These are phyloP conservation scores for Trichosporon sp. DNA, from an alignment of 1,284 basidiomycete genomes.

Conservation along the genomic window DNA sequence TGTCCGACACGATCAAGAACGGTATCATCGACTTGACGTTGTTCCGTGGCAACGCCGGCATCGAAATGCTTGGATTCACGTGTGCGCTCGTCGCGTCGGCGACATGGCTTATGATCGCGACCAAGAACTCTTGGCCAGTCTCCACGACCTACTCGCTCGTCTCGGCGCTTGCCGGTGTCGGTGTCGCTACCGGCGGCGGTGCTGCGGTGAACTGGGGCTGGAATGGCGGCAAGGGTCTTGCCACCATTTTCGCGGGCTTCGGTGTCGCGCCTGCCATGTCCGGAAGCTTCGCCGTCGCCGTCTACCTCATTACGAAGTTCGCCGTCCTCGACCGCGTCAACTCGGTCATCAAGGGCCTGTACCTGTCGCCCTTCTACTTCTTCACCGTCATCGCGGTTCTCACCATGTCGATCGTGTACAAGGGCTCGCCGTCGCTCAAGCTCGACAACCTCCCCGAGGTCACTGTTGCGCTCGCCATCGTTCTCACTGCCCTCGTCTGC, in stretches of 20 bases:
- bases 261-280: conserved; percentile 45
- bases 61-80: conserved; percentile 51
- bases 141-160: conserved; percentile 51
- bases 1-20: conserved; percentile 51
- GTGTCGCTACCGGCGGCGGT: conserved; percentile 49
- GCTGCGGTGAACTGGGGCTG: conserved; percentile 51
- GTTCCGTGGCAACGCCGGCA: conserved; percentile 49
- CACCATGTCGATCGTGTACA: conserved; percentile 45
- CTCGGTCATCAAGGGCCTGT: conserved; percentile 40
- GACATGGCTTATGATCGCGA: conserved; percentile 49
- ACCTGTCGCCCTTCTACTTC: conserved; percentile 48
- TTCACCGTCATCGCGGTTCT: conserved; percentile 40
- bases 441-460: conserved; percentile 37
- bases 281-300: conserved; percentile 47
- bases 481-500: conserved; percentile 48
- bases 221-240: conserved; percentile 50
- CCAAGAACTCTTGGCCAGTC: conserved; percentile 47
- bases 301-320: conserved; percentile 49
- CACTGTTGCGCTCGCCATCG: conserved; percentile 46
- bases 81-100: conserved; percentile 46
- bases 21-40: conserved; percentile 43
- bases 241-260: conserved; percentile 48
- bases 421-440: conserved; percentile 44
- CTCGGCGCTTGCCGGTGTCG: conserved; percentile 50
- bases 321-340: conserved; percentile 45